These are phyloP conservation scores for Penicillium capsulatum DNA, from an alignment of 2,329 filamentous ascomycete species.

Conservation along the genomic window DNA sequence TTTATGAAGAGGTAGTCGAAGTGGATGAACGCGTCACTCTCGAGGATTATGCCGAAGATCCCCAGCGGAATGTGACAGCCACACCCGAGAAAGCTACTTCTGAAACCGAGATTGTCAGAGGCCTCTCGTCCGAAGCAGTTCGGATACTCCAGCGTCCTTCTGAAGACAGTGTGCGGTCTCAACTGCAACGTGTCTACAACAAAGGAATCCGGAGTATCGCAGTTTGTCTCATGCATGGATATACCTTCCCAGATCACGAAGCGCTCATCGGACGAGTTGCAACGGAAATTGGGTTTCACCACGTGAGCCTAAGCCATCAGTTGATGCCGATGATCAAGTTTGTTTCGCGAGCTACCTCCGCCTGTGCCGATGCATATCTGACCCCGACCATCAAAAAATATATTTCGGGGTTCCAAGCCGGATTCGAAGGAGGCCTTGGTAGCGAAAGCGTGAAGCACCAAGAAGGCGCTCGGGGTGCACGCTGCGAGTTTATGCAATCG, in stretches of 20 bases:
- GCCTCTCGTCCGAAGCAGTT: slow-evolving; percentile 70
- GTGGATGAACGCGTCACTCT: slow-evolving; percentile 85
- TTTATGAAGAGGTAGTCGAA: slow-evolving; percentile 83
- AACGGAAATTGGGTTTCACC: slow-evolving; percentile 72
- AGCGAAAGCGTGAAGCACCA: slow-evolving; percentile 67
- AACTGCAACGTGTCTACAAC: slow-evolving; percentile 65
- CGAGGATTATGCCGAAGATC: slow-evolving; percentile 89
- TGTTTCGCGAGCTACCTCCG: slow-evolving; percentile 69
- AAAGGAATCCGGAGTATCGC: slow-evolving; percentile 75
- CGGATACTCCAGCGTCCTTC: slow-evolving; percentile 61
- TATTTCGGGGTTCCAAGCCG: slow-evolving; percentile 69
- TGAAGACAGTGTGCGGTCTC: slow-evolving; percentile 51
- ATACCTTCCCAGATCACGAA: slow-evolving; percentile 86
- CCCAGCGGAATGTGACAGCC: slow-evolving; percentile 58
- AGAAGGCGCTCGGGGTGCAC: slow-evolving; percentile 61
- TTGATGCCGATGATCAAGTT: slow-evolving; percentile 88
- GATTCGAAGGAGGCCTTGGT: slow-evolving; percentile 77
- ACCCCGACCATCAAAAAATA: slow-evolving; percentile 77
- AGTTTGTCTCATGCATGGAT: slow-evolving; percentile 87
- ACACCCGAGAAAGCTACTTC: slow-evolving; percentile 32
- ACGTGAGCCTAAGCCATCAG: slow-evolving; percentile 76
- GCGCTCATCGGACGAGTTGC: slow-evolving; percentile 71
- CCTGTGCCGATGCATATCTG: slow-evolving; percentile 75
- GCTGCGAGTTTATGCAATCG: slow-evolving; percentile 93
- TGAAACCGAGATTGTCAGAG: slow-evolving; percentile 60